Evolutionary conservation across 225 moss, liverwort and hornwort species (phyloP).

Genomic region (Bryum argenteum): DNA sequence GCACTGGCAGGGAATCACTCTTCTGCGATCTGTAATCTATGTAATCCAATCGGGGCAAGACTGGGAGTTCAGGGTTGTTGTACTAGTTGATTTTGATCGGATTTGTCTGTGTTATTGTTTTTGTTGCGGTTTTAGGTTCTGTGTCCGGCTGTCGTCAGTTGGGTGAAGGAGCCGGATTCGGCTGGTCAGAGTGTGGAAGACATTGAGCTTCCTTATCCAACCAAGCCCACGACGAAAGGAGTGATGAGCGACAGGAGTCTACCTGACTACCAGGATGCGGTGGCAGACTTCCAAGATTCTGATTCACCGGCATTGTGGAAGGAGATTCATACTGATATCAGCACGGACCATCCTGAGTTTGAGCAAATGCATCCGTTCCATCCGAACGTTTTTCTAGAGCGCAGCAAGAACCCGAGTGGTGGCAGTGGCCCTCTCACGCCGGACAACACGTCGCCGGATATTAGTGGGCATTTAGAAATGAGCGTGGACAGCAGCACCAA

Average conservation of each 20-base stretch:
- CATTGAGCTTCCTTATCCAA: slow-evolving; percentile 13
- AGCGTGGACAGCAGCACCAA: slow-evolving; percentile 43
- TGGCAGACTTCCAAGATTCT: slow-evolving; percentile 42
- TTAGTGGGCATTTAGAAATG: slow-evolving; percentile 39
- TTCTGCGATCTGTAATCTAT: neutral
- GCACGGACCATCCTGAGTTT: slow-evolving; percentile 39
- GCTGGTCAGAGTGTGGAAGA: slow-evolving; percentile 35
- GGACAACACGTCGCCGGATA: slow-evolving; percentile 32
- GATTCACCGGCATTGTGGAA: slow-evolving; percentile 41
- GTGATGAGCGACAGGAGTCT: slow-evolving; percentile 43
- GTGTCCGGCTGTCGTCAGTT: slow-evolving; percentile 49
- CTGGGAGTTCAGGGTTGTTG: neutral
- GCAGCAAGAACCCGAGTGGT: slow-evolving; percentile 23
- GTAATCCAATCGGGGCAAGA: neutral
- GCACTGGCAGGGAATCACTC: neutral
- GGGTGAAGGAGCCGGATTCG: slow-evolving; percentile 49
- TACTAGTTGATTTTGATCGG: neutral
- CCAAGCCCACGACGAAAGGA: neutral
- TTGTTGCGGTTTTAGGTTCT: slow-evolving; percentile 32
- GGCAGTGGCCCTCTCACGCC: slow-evolving; percentile 28
- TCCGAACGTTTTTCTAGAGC: slow-evolving; percentile 27
- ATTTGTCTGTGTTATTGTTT: neutral
- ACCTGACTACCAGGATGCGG: slow-evolving; percentile 44
- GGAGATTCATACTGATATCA: slow-evolving; percentile 47
- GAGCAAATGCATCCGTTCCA: slow-evolving; percentile 49